Evolutionary conservation across 208 protist species (phyloP), one percentile per base, ranked within the genome.

Genomic region (Wallacemonas sp.): DNA sequence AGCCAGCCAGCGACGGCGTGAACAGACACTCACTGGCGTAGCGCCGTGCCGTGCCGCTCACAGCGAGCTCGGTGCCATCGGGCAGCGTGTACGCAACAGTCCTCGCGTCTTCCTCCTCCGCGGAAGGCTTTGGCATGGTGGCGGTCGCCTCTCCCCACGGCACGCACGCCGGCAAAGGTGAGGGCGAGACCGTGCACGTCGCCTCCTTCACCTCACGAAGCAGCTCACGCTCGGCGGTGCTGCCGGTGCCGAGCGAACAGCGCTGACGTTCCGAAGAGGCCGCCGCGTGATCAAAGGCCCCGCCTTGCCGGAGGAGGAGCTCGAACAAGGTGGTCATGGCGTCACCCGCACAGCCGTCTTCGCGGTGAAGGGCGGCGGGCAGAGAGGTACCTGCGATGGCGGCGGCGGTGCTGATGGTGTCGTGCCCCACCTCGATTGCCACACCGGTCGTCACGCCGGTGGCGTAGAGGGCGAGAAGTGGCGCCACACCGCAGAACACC

Each of bases 1-100:
- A 49, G 15, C 88, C 65, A 33, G 82, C 24, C 1, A 95, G 64
- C 2, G 64, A 19, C 2, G 95, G 95, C n/a, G 80, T 58, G 70
- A 98, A 97, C 61, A 96, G 79, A 0, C 79, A 77, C 75, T 98
- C 93, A 0, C 89, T 51, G 1, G 78, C 81, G 27, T 82, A 64
- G 51, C 80, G 56, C 17, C 78, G 66, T 24, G 88, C 90, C 22
- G 22, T 34, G 5, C 67, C 39, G 3, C 80, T 78, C 12, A 97
- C 36, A 24, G 41, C 51, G 14, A 97, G 65, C 14, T 82, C 65
- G 21, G 62, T 66, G n/a, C 90, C 93, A 56, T 97, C 94, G 0
- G 94, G 94, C 2, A 96, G 77, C 1, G 60, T 42, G 62, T 96
- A 66, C 45, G 12, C 27, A 22, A 5, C 8, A 17, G 24, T 22